Base-by-base conservation (phyloP, 2,329 filamentous ascomycete genomes). In the Chalaropsis ovoidea region DNA sequence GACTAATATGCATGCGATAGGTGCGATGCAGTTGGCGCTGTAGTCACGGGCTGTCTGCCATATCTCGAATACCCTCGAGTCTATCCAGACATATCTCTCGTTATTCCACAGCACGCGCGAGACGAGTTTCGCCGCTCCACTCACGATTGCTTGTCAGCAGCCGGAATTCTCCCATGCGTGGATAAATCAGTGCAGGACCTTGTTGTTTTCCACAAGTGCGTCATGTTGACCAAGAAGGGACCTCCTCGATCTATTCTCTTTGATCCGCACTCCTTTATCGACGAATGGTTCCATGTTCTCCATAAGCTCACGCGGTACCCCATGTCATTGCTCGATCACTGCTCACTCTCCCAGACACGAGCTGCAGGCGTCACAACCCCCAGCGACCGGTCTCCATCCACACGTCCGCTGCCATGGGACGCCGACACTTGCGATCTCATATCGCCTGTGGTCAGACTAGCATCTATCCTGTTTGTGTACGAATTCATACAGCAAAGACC, bases 31-130 rank as follows among this genome's bases (percentile, higher is more conserved):
- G 43, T 63, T n/a, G 66, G 66, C 22, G 66, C 66, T 27, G 58
- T 52, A 7, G 58, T 63, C 17, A 67, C 66, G 10, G 66, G 66
- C 11, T 65, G 61, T 41, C 47, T 61, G 22, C 63, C 66, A 35
- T 67, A 67, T 47, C 41, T 67, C n/a, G 66, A 67, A 22, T 67
- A 67, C 60, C 52, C 66, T 19, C 66, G 66, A n/a, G 39, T 65
- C 39, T 63, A 65, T 35, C 66, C 66, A 10, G 63, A 67, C n/a
- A 63, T 65, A 31, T 67, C 66, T 19, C 27, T 31, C n/a, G 31
- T 63, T 45, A 45, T 67, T 15, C 66, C 63, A 41, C 49, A 35
- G 27, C 39, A 47, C 41, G 41, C 47, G 19, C 63, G 63, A 5
- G 49, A 61, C 22, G 42, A 62, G 13, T 42, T 67, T 5, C 49